Conservation (phyloP, 1,139 yeast species). For the Blastobotrys proliferans region DNA sequence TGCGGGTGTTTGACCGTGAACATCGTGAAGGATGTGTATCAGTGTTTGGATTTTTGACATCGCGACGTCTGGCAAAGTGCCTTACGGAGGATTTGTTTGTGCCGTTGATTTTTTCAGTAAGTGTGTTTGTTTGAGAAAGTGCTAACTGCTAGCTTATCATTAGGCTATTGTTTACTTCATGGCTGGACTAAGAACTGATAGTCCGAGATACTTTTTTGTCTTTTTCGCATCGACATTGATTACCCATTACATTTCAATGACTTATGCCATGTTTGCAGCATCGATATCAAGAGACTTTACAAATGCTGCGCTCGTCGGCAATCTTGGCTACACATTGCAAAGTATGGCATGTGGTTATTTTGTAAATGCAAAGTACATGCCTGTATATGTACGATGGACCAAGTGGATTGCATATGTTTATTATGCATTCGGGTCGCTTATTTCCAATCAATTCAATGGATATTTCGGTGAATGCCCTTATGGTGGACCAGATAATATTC, state of each 20-base stretch:
- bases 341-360: constrained; percentile 81
- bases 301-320: constrained; percentile 58
- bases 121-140: constrained; percentile 6
- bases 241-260: constrained; percentile 53
- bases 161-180: constrained; percentile 59
- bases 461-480: constrained; percentile 58
- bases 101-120: constrained; percentile 50
- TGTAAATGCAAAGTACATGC: constrained; percentile 68
- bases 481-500: constrained; percentile 36
- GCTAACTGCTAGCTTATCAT: constrained; percentile 31
- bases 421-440: constrained; percentile 70
- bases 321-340: constrained; percentile 64
- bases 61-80: constrained; percentile 64
- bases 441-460: constrained; percentile 61
- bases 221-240: constrained; percentile 59
- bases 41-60: constrained; percentile 60
- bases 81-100: constrained; percentile 67
- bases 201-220: constrained; percentile 50
- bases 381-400: constrained; percentile 83
- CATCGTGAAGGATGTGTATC: constrained; percentile 67
- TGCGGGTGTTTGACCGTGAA: constrained; percentile 68
- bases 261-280: constrained; percentile 53
- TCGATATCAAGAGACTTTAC: constrained; percentile 63
- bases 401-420: constrained; percentile 72
- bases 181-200: constrained; percentile 62